Conservation (phyloP, 345 rosid genomes). For the Streptanthus diversifolius region DNA sequence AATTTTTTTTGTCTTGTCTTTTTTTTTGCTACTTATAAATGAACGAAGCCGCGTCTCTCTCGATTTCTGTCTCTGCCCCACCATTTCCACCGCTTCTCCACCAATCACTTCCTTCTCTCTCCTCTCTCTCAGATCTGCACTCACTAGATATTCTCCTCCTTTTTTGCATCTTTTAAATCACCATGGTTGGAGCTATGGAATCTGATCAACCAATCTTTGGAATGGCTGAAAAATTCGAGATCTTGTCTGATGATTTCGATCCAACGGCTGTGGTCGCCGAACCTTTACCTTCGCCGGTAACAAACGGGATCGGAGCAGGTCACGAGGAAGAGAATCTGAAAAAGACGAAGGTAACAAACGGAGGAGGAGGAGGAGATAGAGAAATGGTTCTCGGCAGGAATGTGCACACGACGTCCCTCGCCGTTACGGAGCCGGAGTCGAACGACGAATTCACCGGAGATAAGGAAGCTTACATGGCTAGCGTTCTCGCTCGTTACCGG, state of each 20-base stretch:
- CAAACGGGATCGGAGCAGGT: constrained; percentile 10
- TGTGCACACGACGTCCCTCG: constrained; percentile 72
- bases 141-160: background rate
- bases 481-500: constrained; percentile 81
- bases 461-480: constrained; percentile 91
- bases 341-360: background rate
- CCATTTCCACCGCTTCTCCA: constrained; percentile 25
- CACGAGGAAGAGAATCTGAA: background rate
- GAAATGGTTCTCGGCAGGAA: constrained; percentile 84
- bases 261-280: constrained; percentile 43
- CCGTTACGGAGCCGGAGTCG: constrained; percentile 84
- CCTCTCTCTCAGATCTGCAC: constrained; percentile 25
- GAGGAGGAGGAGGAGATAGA: constrained; percentile 28
- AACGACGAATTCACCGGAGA: constrained; percentile 90
- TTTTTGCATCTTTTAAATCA: background rate
- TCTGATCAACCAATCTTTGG: background rate
- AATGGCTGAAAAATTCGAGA: constrained; percentile 25
- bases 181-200: constrained; percentile 35
- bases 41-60: constrained; percentile 21
- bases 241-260: constrained; percentile 42
- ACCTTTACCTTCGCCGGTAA: constrained; percentile 44
- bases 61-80: background rate
- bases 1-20: background rate
- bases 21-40: background rate
- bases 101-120: constrained; percentile 11